These are phyloP conservation scores for Exidia glandulosa DNA, from an alignment of 768 basidiomycete genomes.

Conservation along the genomic window DNA sequence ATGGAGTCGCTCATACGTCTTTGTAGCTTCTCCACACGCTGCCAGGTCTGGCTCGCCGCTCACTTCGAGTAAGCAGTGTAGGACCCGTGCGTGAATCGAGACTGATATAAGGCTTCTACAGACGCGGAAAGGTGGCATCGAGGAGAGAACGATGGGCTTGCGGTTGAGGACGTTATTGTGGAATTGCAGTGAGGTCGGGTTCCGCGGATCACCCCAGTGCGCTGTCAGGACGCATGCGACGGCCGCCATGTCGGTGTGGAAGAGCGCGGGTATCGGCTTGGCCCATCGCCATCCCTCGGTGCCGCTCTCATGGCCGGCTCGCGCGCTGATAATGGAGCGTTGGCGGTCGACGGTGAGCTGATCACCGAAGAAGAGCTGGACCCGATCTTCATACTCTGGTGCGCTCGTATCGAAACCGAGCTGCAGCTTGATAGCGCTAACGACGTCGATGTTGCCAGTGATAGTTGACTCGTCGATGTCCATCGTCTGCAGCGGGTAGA, in stretches of 20 bases:
- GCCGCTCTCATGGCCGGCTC: conserved; percentile 21
- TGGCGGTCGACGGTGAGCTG: conserved; percentile 27
- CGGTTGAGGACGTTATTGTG: conserved; percentile 25
- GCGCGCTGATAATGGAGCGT: conserved; percentile 18
- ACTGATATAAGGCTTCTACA: conserved; percentile 27
- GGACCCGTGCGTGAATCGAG: conserved; percentile 23
- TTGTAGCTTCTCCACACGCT: background rate
- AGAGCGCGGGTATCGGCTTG: conserved; percentile 23
- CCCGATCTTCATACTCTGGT: background rate
- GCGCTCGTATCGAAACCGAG: conserved; percentile 10
- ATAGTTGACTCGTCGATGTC: conserved; percentile 28
- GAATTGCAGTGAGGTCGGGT: conserved; percentile 24
- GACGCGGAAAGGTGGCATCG: conserved; percentile 22
- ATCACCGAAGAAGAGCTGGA: conserved; percentile 19
- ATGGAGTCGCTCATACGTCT: background rate
- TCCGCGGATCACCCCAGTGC: conserved; percentile 23
- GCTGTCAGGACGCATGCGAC: conserved; percentile 18
- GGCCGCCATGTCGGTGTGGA: conserved; percentile 28
- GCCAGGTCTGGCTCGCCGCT: conserved; percentile 1
- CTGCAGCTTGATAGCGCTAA: conserved; percentile 17
- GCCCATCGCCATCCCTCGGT: conserved; percentile 14
- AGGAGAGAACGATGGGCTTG: conserved; percentile 24
- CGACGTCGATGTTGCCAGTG: conserved; percentile 24
- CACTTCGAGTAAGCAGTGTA: conserved; percentile 23
- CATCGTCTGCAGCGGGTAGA: conserved; percentile 22